Evolutionary conservation across 73 alveolate genomes (phyloP).

Genomic region (Diophrys appendiculata): DNA sequence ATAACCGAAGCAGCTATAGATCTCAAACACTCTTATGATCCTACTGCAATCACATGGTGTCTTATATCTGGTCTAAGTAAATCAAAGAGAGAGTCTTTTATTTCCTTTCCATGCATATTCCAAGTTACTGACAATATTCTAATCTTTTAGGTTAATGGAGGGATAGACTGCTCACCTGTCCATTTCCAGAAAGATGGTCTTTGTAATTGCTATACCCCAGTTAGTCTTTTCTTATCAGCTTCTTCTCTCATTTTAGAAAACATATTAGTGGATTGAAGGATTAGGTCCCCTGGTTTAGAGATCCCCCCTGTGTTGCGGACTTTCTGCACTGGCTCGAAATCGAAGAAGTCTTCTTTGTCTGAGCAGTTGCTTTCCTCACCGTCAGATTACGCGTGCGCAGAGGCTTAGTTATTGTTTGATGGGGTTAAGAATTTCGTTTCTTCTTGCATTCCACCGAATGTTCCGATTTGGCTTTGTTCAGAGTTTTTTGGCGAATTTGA

Average conservation of each 20-base stretch:
- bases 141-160: slow-evolving; percentile 24
- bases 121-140: slow-evolving; percentile 69
- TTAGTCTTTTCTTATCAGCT: background rate
- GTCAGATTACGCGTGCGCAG: too few species aligned
- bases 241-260: background rate
- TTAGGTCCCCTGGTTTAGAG: background rate
- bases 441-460: too few species aligned
- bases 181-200: background rate
- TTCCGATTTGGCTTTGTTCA: too few species aligned
- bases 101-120: slow-evolving; percentile 80
- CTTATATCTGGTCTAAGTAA: slow-evolving; percentile 52
- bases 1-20: slow-evolving; percentile 82
- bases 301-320: background rate
- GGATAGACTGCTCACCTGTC: slow-evolving; percentile 10
- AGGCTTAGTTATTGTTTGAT: too few species aligned
- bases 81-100: slow-evolving; percentile 24
- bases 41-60: slow-evolving; percentile 85
- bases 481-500: too few species aligned
- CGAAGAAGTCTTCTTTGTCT: background rate
- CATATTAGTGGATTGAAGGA: background rate
- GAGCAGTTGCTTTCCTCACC: background rate
- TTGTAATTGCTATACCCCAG: background rate
- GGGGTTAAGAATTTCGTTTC: too few species aligned
- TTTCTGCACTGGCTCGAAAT: background rate
- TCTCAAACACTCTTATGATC: slow-evolving; percentile 91